phyloP scores from a whole-genome alignment of 768 basidiomycete species.

The Mycena filopes region DNA sequence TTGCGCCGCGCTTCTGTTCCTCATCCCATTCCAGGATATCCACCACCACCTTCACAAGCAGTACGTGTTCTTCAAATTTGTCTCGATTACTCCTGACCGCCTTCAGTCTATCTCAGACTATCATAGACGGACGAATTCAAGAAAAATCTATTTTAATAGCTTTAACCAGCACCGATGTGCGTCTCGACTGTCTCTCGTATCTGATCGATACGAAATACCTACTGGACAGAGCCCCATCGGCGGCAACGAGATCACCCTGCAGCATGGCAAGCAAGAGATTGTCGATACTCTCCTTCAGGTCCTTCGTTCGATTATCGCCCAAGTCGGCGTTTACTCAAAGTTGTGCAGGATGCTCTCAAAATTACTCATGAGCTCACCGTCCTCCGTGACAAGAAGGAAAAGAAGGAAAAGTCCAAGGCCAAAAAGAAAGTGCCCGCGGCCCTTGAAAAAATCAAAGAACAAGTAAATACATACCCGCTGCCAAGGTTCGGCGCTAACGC shows the following conservation, averaged over 20 bases:
- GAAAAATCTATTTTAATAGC: constrained; percentile 28
- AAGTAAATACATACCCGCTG: background rate
- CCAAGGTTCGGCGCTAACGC: background rate
- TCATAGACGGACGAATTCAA: constrained; percentile 25
- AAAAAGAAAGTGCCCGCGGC: background rate
- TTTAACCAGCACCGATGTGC: constrained; percentile 30
- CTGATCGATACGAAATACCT: background rate
- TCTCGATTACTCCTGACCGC: background rate
- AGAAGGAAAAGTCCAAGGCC: constrained; percentile 16
- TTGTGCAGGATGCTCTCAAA: constrained; percentile 8
- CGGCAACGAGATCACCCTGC: constrained; percentile 25
- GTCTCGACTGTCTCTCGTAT: background rate
- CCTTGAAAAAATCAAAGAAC: background rate
- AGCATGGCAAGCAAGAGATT: background rate
- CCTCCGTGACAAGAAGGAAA: constrained; percentile 19
- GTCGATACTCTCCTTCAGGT: constrained; percentile 17
- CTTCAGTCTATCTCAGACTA: constrained; percentile 22
- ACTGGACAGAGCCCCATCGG: constrained; percentile 20
- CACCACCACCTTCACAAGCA: constrained; percentile 23
- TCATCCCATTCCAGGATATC: constrained; percentile 19
- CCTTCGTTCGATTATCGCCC: background rate
- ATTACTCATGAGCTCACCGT: constrained; percentile 14
- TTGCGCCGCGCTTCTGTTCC: background rate
- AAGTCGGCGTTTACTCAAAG: background rate
- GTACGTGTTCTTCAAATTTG: background rate